Percentiles rank a stretch among this genome's conserved stretches.
These are phyloP conservation scores for Mycocentrospora acerina DNA, from an alignment of 2,329 filamentous ascomycete genomes.

Conservation along the genomic window DNA sequence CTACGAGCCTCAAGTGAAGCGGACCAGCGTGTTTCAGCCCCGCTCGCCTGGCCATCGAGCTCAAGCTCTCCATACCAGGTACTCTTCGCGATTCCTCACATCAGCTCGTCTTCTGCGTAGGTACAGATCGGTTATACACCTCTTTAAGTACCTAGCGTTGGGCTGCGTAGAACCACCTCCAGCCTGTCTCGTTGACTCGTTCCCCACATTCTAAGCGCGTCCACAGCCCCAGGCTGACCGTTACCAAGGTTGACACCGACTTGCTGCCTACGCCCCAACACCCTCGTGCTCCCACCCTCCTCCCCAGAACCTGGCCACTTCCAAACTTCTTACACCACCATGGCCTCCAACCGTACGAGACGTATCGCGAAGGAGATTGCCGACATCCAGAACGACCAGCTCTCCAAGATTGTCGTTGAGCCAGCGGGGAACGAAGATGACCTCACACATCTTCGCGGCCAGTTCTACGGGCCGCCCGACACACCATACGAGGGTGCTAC, in stretches of 20 bases:
- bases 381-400: conserved; percentile 72
- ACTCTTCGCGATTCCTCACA: too few species aligned
- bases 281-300: conserved; percentile 6
- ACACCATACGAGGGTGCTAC: conserved; percentile 89
- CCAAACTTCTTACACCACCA: conserved; percentile 31
- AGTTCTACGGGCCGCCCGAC: conserved; percentile 83
- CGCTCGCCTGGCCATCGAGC: too few species aligned
- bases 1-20: not conserved
- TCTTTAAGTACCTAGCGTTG: too few species aligned
- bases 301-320: conserved; percentile 1
- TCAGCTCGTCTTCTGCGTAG: too few species aligned
- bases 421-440: conserved; percentile 64
- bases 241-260: conserved; percentile 8
- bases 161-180: not conserved
- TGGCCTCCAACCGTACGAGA: conserved; percentile 59
- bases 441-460: conserved; percentile 79
- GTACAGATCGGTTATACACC: too few species aligned
- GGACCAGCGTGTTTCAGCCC: not conserved
- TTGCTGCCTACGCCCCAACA: conserved; percentile 14
- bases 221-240: conserved; percentile 31
- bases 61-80: too few species aligned
- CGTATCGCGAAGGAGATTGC: conserved; percentile 73
- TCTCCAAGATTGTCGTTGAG: conserved; percentile 73
- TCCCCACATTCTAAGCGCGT: conserved; percentile 20
- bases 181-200: conserved; percentile 13